Evolutionary conservation across 129 eudicot genomes (phyloP), one percentile per base, ranked within the genome.

Genomic region (Flaveria robusta): DNA sequence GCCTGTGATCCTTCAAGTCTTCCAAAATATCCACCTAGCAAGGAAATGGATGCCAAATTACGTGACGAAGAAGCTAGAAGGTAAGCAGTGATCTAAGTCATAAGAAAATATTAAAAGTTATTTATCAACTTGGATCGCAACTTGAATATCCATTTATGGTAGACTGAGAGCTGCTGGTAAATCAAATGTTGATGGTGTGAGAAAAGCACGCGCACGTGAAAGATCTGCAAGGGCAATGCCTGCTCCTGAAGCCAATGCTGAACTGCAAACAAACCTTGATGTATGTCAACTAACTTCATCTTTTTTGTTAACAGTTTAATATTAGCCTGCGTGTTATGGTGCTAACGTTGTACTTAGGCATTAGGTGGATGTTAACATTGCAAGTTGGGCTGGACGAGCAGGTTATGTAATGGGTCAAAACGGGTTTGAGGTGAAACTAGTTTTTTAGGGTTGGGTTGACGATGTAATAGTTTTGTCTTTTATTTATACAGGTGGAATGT

Each of bases 11-110:
- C 98, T 68, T 87, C 94, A 63, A 90, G 90, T 82, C 93, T 92
- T 75, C 98, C 98, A 27, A 92, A 89, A 72, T 92, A 92, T 83
- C 98, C 98, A 81, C 98, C 98, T 4, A 92, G 87, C 82, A 92
- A 92, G 85, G 98, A 92, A 86, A 92, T 92, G 93, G 98, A 92
- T 83, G 98, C 96, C 63, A 92, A 89, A 81, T 81, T 91, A 59
- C 93, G 98, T 2, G 98, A 89, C 77, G 96, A 92, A 84, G 96
- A 89, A 84, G 91, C 98, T 68, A 74, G 98, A 90, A 92, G 98
- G 98, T 92, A 42, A 76, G 87, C 59, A 15, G 79, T 58, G 46
- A 56, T 55, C 54, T 37, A 27, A 64, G 23, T 34, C 69, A 8
- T 29, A 70, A 75, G 72, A 71, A 70, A 18, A 43, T 45, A 41